Evolutionary conservation across 2,329 filamentous ascomycete species (phyloP).

Genomic region (Penicillium vulpinum): DNA sequence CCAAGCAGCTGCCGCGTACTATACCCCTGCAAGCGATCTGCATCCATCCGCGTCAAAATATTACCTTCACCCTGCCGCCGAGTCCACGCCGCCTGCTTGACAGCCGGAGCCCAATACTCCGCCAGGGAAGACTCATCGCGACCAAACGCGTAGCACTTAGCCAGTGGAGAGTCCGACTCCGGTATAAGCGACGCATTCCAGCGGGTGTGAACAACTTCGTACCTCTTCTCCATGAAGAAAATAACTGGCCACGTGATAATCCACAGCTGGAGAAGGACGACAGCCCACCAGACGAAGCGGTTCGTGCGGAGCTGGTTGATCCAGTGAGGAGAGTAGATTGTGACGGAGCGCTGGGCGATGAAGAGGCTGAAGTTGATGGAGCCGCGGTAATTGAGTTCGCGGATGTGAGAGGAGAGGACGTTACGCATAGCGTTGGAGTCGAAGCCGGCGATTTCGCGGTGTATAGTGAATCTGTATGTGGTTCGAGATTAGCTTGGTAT

Average conservation of each 20-base stretch:
- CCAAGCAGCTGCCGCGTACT: slow-evolving; percentile 17
- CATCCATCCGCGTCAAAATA: slow-evolving; percentile 22
- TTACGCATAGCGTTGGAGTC: slow-evolving; percentile 28
- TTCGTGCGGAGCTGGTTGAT: slow-evolving; percentile 40
- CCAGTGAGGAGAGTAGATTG: slow-evolving; percentile 42
- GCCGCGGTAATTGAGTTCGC: slow-evolving; percentile 40
- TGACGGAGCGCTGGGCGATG: slow-evolving; percentile 32
- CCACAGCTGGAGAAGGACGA: slow-evolving; percentile 42
- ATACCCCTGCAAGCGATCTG: slow-evolving; percentile 22
- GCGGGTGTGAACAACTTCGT: slow-evolving; percentile 33
- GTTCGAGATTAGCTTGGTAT: neutral
- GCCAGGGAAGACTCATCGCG: slow-evolving; percentile 31
- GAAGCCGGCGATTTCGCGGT: slow-evolving; percentile 34
- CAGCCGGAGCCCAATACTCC: slow-evolving; percentile 35
- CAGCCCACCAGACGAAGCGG: slow-evolving; percentile 34
- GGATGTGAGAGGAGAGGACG: slow-evolving; percentile 38
- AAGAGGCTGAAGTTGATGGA: slow-evolving; percentile 26
- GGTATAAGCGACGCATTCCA: slow-evolving; percentile 32
- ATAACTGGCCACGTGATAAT: slow-evolving; percentile 43
- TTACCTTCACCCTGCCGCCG: slow-evolving; percentile 20
- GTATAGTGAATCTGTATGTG: slow-evolving; percentile 30
- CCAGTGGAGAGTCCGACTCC: slow-evolving; percentile 6
- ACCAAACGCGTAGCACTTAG: slow-evolving; percentile 26
- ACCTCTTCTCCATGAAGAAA: slow-evolving; percentile 39
- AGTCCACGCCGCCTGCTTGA: slow-evolving; percentile 39